These are phyloP conservation scores for Sclerotinia borealis DNA, from an alignment of 2,329 filamentous ascomycete species.

Conservation along the genomic window DNA sequence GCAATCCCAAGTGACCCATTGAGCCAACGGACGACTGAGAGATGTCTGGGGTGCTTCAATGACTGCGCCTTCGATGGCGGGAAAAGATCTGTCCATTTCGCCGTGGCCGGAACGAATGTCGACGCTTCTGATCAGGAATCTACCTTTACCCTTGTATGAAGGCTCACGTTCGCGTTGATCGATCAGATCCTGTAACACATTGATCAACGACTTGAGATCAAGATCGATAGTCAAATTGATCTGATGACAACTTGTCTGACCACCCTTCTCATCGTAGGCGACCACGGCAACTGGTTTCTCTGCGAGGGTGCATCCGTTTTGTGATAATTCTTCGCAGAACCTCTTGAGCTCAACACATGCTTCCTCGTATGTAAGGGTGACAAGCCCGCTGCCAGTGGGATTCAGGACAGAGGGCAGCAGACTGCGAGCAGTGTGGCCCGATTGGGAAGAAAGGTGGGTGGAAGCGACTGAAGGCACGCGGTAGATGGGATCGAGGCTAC, in stretches of 20 bases:
- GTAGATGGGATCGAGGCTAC: not conserved
- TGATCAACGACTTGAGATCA: not conserved
- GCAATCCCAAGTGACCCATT: slow-evolving; percentile 10
- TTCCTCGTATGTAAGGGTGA: not conserved
- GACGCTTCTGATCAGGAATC: not conserved
- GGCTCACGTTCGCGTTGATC: slow-evolving; percentile 1
- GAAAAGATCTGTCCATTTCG: not conserved
- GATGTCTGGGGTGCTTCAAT: not conserved
- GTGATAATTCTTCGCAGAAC: not conserved
- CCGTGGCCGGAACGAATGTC: not conserved
- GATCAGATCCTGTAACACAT: not conserved
- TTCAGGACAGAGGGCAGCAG: not conserved
- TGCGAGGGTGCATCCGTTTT: not conserved
- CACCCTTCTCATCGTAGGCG: slow-evolving; percentile 4
- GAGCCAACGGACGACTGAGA: not conserved
- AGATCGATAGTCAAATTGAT: not conserved
- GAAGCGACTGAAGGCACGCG: not conserved
- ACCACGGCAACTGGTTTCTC: not conserved
- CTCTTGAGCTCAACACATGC: not conserved
- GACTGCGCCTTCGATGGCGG: slow-evolving; percentile 4
- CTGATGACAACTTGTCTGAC: not conserved
- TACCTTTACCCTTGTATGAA: not conserved
- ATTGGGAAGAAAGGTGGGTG: not conserved
- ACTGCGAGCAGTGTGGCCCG: not conserved
- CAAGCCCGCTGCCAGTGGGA: not conserved